Evolutionary conservation across 305 asterid genomes (phyloP), one percentile per base, ranked within the genome.

Genomic region (Fraxinus velutina): DNA sequence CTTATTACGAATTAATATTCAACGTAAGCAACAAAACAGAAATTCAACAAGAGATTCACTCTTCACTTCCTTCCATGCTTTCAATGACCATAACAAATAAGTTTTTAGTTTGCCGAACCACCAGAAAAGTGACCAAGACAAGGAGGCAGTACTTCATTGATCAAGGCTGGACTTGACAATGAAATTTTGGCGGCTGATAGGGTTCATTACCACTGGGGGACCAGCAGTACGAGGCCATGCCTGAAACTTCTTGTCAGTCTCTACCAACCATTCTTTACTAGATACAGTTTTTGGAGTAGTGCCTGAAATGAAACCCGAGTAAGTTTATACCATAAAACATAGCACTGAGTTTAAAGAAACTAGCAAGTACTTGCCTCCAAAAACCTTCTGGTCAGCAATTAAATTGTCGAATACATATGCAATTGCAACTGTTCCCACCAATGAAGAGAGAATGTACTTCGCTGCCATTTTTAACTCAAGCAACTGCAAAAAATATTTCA

Each of bases 141-240:
- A 12, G 55, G 70, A 37, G 19, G 19, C 3, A 47, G 42, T 15
- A 70, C 7, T 75, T 79, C 75, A 88, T 75, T 85, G 78, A 62
- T 93, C 97, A 85, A 87, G 78, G 33, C 86, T 88, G 81, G 92
- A 82, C 85, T 94, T 96, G 84, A 94, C 98, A 30, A 91, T 90
- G 91, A 90, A 96, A 79, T 89, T 89, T 80, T 89, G 92, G 83
- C 92, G 92, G 87, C 93, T 92, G 86, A 96, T 90, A 85, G 97
- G 98, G 88, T 95, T 95, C 97, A 95, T 94, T 84, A 94, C 97
- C 78, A 95, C 98, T 0, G 99, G 99, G 13, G 98, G 97, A 32
- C 99, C 99, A 17, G 99, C 98, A 81, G 90, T 86, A 15, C 92
- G 90, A 79, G 92, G 92, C 92, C 90, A 89, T 73, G 92, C 90